Conservation (phyloP, 352 stramenopile genomes). For the Phytophthora macrochlamydospora region DNA sequence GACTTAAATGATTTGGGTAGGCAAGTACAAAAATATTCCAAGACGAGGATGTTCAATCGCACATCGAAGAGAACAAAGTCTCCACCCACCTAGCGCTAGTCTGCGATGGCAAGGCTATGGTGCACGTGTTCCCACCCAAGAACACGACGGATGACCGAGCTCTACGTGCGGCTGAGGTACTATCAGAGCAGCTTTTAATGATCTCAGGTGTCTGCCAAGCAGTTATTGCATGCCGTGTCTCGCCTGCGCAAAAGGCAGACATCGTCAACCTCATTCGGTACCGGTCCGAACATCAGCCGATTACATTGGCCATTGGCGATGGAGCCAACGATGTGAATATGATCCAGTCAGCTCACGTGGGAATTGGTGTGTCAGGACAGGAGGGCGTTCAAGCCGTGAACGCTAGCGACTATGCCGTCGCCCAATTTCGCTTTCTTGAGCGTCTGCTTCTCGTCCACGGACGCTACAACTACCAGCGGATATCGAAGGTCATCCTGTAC, state of each 20-base stretch:
- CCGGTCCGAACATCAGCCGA: conserved; percentile 46
- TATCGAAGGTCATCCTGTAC: conserved; percentile 93
- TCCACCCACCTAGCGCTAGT: conserved; percentile 64
- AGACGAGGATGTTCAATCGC: conserved; percentile 49
- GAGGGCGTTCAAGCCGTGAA: conserved; percentile 93
- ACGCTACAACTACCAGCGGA: conserved; percentile 96
- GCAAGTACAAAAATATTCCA: conserved; percentile 62
- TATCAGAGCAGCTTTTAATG: conserved; percentile 57
- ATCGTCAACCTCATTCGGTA: conserved; percentile 78
- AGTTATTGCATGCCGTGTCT: conserved; percentile 85
- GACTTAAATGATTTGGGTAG: conserved; percentile 44
- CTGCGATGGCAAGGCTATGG: conserved; percentile 74
- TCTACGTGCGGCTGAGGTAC: conserved; percentile 40
- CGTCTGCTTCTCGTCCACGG: conserved; percentile 96
- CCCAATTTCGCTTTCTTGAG: conserved; percentile 93
- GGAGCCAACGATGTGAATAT: conserved; percentile 96
- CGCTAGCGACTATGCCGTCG: conserved; percentile 93
- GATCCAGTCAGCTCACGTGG: conserved; percentile 94
- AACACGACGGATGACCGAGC: conserved; percentile 41
- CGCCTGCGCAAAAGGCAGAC: conserved; percentile 81
- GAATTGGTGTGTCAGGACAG: conserved; percentile 93
- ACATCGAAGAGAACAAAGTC: conserved; percentile 44
- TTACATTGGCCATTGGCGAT: conserved; percentile 93
- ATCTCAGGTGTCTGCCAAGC: conserved; percentile 69
- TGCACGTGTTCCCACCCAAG: conserved; percentile 72